Conservation (phyloP, 2,329 filamentous ascomycete genomes). For the Diaporthe aspalathi region DNA sequence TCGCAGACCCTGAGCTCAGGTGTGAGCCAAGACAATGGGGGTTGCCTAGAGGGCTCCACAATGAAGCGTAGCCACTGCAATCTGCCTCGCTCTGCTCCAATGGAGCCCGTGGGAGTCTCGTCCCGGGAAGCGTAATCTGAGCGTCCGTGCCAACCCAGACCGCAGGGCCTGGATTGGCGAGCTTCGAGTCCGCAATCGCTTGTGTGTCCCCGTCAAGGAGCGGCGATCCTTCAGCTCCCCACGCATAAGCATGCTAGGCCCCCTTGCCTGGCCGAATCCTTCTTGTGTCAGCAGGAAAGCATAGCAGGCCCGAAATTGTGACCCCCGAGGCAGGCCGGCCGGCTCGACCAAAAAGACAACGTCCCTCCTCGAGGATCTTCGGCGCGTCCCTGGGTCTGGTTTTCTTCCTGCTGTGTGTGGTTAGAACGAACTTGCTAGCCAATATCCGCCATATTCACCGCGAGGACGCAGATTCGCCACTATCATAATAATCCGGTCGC, state of each 20-base stretch:
- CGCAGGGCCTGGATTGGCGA: neutral
- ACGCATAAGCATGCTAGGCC: neutral
- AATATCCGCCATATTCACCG: neutral
- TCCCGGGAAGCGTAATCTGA: neutral
- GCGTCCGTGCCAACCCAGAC: neutral
- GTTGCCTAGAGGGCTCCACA: neutral
- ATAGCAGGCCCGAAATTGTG: neutral
- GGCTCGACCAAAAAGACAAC: neutral
- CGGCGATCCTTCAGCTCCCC: neutral
- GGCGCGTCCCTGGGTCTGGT: neutral
- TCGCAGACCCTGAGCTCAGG: neutral
- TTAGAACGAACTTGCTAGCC: neutral
- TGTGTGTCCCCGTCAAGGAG: neutral
- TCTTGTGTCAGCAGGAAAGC: conserved; percentile 1
- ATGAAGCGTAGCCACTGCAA: neutral
- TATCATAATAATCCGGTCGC: neutral
- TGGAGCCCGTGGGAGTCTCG: neutral
- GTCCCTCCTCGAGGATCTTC: neutral
- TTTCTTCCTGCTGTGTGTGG: neutral
- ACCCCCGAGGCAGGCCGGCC: neutral
- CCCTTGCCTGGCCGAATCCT: neutral
- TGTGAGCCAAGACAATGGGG: neutral
- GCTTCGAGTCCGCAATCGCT: neutral
- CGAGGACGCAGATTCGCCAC: neutral
- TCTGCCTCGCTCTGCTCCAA: neutral